Evolutionary conservation across 148 eudicot genomes (phyloP).

Genomic region (Rhododendron kiyosumense): DNA sequence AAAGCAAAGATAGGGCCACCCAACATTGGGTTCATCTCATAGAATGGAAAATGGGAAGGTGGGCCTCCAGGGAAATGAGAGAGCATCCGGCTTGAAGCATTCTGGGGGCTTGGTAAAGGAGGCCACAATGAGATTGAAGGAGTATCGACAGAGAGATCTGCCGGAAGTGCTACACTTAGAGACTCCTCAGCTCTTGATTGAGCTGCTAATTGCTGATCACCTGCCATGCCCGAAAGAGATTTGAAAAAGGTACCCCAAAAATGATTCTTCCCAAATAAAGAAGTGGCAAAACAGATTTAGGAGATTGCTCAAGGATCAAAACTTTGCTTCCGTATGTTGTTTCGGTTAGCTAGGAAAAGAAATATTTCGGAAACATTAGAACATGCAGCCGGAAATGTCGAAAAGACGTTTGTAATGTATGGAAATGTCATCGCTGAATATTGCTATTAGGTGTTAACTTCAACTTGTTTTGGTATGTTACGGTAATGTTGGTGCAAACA

Average conservation of each 20-base stretch:
- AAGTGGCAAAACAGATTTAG: not conserved
- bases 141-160: slow-evolving; percentile 90
- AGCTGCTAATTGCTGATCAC: slow-evolving; percentile 42
- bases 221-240: slow-evolving; percentile 35
- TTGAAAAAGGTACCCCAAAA: not conserved
- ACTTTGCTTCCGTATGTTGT: not conserved
- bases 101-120: slow-evolving; percentile 83
- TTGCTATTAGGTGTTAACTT: not conserved
- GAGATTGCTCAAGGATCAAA: not conserved
- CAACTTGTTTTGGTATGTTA: not conserved
- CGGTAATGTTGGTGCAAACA: not conserved
- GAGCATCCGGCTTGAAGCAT: slow-evolving; percentile 64
- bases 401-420: not conserved
- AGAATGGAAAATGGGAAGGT: slow-evolving; percentile 80
- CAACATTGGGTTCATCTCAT: slow-evolving; percentile 88
- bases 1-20: slow-evolving; percentile 81
- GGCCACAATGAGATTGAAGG: slow-evolving; percentile 91
- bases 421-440: not conserved
- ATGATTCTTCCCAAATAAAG: not conserved
- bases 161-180: slow-evolving; percentile 84
- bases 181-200: slow-evolving; percentile 68
- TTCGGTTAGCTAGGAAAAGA: not conserved
- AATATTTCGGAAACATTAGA: not conserved
- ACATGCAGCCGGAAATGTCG: not conserved
- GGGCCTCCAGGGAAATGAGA: slow-evolving; percentile 73